Percentiles rank a stretch among this genome's conserved stretches.
phyloP scores from a whole-genome alignment of 2,329 filamentous ascomycete species.

The Rhynchosporium graminicola region DNA sequence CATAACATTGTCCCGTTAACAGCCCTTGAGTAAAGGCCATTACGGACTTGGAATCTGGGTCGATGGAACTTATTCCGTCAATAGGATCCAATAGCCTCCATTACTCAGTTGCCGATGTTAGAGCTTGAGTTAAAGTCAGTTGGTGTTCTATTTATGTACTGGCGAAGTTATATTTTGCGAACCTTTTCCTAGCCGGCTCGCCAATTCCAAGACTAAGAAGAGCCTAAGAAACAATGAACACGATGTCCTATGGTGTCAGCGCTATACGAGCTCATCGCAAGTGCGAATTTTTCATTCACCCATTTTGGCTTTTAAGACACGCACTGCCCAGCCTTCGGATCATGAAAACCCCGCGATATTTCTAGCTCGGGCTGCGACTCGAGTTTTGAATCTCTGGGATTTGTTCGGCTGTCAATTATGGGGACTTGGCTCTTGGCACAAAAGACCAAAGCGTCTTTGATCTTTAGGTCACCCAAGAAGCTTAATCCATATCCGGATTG shows the following conservation, averaged over 20 bases:
- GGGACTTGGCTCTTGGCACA: slow-evolving; percentile 8
- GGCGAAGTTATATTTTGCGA: neutral
- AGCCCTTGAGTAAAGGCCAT: neutral
- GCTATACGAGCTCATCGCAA: slow-evolving; percentile 6
- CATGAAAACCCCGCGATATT: slow-evolving; percentile 7
- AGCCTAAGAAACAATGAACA: neutral
- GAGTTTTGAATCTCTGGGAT: neutral
- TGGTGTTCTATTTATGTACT: too few relatives aligned
- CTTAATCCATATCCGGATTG: slow-evolving; percentile 14
- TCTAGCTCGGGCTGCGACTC: slow-evolving; percentile 7
- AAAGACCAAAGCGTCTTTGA: neutral
- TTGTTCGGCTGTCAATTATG: neutral
- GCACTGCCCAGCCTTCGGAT: slow-evolving; percentile 15
- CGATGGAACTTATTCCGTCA: neutral
- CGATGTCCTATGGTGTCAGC: neutral
- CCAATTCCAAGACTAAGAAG: neutral
- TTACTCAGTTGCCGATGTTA: neutral
- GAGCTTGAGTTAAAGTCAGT: neutral
- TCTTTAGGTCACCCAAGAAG: slow-evolving; percentile 5
- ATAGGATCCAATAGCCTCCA: neutral
- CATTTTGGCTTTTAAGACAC: neutral
- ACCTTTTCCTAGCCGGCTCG: too few relatives aligned
- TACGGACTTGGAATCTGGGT: neutral
- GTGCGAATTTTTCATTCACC: slow-evolving; percentile 7
- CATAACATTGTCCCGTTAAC: neutral